Evolutionary conservation across 441 rosid genomes (phyloP), one percentile per base, ranked within the genome.

Genomic region (Sinapis alba): DNA sequence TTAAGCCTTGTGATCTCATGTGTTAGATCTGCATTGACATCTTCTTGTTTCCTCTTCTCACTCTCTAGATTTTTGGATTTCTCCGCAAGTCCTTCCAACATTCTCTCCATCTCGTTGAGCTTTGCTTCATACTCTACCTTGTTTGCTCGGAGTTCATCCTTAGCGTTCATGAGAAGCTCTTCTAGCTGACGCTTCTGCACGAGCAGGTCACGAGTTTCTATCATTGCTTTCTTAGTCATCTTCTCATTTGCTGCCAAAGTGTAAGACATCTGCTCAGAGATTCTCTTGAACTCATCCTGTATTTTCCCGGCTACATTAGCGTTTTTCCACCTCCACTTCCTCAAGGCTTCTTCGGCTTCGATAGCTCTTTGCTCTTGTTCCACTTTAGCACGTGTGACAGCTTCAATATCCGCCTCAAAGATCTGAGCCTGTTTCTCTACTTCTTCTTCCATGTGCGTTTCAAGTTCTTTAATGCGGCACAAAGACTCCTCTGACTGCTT

Each of bases 301-400:
- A 86, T 87, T 71, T 77, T 79, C 62, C 85, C 83, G 12, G 88
- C 94, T 59, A 86, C 80, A 7, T 69, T 77, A 28, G 87, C 81
- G 63, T 86, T 87, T 61, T 79, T 86, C 88, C 82, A 83, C 84
- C 86, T 84, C 2, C 86, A 82, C 58, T 81, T 84, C 83, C 87
- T 82, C 82, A 86, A 50, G 41, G 84, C 78, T 72, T 89, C 89
- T 76, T 89, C 91, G 5, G 91, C 90, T 71, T 79, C 69, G 15
- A 86, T 86, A 56, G 93, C 90, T 74, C 88, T 83, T 57, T 86
- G 85, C 70, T 89, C 91, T 80, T 83, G 83, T 60, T 84, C 85
- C 8, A 83, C 80, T 81, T 82, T 89, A 75, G 81, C 85, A 16
- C 12, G 75, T 50, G 82, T 83, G 70, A 82, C 61, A 68, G 81